These are phyloP conservation scores for Strigomonas culicis DNA, from an alignment of 208 protist genomes.

Conservation along the genomic window DNA sequence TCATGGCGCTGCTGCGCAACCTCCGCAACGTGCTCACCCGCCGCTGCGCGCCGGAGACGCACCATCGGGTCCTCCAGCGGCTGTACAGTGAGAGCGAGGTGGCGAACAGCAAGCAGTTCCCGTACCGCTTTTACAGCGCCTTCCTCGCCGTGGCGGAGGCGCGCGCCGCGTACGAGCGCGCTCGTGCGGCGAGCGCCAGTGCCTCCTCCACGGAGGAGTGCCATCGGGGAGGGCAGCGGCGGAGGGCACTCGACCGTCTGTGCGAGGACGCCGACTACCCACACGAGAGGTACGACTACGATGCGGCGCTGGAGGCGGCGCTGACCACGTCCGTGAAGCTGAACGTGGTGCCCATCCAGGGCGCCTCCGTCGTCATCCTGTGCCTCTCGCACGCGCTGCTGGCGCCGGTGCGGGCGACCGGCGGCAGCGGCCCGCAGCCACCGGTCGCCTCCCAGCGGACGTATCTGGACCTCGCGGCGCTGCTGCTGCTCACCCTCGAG, in stretches of 20 bases:
- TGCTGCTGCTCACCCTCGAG: conserved; percentile 88
- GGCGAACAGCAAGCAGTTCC: conserved; percentile 80
- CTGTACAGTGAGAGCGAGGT: conserved; percentile 69
- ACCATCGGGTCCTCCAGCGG: conserved; percentile 38
- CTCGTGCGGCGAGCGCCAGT: too few relatives aligned
- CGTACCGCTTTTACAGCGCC: conserved; percentile 92
- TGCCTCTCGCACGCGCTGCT: conserved; percentile 36
- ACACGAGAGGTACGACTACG: not conserved
- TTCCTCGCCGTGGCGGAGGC: conserved; percentile 74
- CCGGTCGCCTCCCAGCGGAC: conserved; percentile 38
- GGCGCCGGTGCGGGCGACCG: conserved; percentile 20
- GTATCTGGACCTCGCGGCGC: conserved; percentile 61
- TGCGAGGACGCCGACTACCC: not conserved
- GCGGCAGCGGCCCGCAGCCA: conserved; percentile 4
- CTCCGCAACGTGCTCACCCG: conserved; percentile 92
- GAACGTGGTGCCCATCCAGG: conserved; percentile 90
- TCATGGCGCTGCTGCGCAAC: conserved; percentile 95
- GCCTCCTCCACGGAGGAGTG: too few relatives aligned
- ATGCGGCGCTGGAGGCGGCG: conserved; percentile 64
- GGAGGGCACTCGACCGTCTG: not conserved
- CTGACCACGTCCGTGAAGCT: conserved; percentile 69
- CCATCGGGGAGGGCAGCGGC: too few relatives aligned
- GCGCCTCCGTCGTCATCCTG: conserved; percentile 82
- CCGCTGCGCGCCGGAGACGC: conserved; percentile 50
- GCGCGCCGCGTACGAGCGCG: not conserved